These are phyloP conservation scores for Mortierella hygrophila DNA, from an alignment of 192 early-diverging fungal genomes.

Conservation along the genomic window DNA sequence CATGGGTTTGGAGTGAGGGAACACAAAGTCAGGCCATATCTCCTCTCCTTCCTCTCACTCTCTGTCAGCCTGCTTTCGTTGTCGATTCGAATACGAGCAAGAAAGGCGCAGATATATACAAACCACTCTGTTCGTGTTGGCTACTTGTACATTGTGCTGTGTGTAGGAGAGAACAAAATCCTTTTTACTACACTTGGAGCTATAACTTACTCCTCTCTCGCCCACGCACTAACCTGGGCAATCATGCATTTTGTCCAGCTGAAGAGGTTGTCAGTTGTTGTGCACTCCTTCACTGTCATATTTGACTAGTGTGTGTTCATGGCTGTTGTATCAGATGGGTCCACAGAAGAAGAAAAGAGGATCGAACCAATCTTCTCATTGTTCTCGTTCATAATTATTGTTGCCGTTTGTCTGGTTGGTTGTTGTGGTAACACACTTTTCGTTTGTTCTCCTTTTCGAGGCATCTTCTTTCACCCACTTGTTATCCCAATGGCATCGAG, in stretches of 20 bases:
- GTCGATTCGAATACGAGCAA: background rate
- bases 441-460: background rate
- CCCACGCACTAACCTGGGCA: background rate
- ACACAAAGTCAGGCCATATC: conserved; percentile 3
- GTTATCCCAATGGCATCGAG: too few relatives aligned
- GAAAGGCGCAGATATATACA: background rate
- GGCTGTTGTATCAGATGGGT: too few relatives aligned
- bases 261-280: background rate
- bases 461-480: background rate
- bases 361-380: too few relatives aligned
- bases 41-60: background rate
- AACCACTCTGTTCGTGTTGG: background rate
- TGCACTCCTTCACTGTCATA: background rate
- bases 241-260: background rate
- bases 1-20: background rate
- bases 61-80: background rate
- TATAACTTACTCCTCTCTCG: too few relatives aligned
- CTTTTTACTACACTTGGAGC: too few relatives aligned
- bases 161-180: too few relatives aligned
- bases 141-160: too few relatives aligned
- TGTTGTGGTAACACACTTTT: background rate
- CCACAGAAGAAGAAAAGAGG: too few relatives aligned
- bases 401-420: too few relatives aligned
- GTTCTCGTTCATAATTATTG: too few relatives aligned
- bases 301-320: too few relatives aligned